Evolutionary conservation across 2,329 filamentous ascomycete genomes (phyloP).

Genomic region (Cladosporium sp.): DNA sequence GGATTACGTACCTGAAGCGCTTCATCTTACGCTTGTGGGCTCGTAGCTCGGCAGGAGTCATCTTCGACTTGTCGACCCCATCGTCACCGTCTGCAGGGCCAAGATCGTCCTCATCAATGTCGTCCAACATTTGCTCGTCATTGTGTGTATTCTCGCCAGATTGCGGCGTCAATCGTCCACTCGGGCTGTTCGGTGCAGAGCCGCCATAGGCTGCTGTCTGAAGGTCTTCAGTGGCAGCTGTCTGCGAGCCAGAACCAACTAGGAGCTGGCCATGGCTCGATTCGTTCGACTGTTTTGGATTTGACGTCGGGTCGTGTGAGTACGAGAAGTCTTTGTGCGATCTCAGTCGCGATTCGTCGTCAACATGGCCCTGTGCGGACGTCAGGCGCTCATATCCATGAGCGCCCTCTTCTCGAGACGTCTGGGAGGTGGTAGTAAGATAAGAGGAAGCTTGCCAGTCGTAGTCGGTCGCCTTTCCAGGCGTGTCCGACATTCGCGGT

Average conservation of each 20-base stretch:
- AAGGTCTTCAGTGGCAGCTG: slow-evolving; percentile 22
- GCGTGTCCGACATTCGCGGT: slow-evolving; percentile 54
- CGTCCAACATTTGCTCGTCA: slow-evolving; percentile 42
- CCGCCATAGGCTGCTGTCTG: slow-evolving; percentile 40
- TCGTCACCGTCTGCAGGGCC: slow-evolving; percentile 33
- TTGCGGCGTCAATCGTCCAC: slow-evolving; percentile 48
- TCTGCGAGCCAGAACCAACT: slow-evolving; percentile 23
- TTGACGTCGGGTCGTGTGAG: slow-evolving; percentile 3
- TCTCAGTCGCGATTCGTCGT: slow-evolving; percentile 34
- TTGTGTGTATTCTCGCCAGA: slow-evolving; percentile 45
- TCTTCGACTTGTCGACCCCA: slow-evolving; percentile 31
- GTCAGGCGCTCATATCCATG: slow-evolving; percentile 9
- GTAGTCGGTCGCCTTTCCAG: slow-evolving; percentile 46
- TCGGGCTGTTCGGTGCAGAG: slow-evolving; percentile 50
- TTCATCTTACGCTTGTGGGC: slow-evolving; percentile 64
- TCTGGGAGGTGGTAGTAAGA: slow-evolving; percentile 2
- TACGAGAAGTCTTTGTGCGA: slow-evolving; percentile 50
- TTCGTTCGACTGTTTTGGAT: neutral
- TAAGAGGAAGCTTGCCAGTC: slow-evolving; percentile 43
- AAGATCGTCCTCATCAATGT: slow-evolving; percentile 43
- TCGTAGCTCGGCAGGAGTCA: slow-evolving; percentile 52
- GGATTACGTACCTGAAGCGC: slow-evolving; percentile 66
- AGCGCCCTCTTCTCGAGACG: slow-evolving; percentile 17
- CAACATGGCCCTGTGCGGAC: slow-evolving; percentile 5
- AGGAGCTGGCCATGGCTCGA: neutral